phyloP scores from a whole-genome alignment of 1,284 basidiomycete genomes.

The Fomitopsis pinicola region DNA sequence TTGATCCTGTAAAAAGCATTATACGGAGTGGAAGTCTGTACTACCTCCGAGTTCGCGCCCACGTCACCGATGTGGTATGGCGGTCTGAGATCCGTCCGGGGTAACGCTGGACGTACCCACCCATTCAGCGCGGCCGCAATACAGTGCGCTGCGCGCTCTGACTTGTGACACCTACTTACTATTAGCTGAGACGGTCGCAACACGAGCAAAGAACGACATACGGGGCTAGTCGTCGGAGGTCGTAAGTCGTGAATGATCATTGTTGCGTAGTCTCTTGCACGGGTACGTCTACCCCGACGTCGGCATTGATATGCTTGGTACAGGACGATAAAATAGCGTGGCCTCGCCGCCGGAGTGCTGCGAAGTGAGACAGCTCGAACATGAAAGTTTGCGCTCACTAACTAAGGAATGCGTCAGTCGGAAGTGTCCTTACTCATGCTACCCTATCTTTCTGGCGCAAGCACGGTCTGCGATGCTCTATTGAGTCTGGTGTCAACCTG shows the following conservation, averaged over 20 bases:
- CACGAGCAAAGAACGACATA: neutral
- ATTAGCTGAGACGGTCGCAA: neutral
- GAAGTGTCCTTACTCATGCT: no score
- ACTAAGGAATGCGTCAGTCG: no score
- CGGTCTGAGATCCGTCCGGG: neutral
- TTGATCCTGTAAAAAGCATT: neutral
- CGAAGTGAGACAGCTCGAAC: no score
- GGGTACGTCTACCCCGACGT: no score
- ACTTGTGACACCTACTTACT: neutral
- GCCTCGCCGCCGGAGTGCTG: no score
- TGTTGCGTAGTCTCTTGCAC: no score
- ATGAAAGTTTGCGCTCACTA: no score
- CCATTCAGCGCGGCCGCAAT: neutral
- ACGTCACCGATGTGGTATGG: neutral
- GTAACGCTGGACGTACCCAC: neutral
- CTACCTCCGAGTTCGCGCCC: neutral
- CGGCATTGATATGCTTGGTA: no score
- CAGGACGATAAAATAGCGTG: no score
- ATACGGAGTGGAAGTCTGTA: neutral
- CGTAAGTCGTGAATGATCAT: no score
- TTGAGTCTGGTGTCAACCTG: no score
- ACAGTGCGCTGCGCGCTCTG: neutral
- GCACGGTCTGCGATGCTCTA: no score
- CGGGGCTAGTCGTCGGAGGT: neutral
- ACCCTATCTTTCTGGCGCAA: neutral